A percentile compares a stretch with the other conserved stretches of the same genome.
Conservation (phyloP, 2,329 filamentous ascomycete genomes). For the Drechslerella stenobrocha region DNA sequence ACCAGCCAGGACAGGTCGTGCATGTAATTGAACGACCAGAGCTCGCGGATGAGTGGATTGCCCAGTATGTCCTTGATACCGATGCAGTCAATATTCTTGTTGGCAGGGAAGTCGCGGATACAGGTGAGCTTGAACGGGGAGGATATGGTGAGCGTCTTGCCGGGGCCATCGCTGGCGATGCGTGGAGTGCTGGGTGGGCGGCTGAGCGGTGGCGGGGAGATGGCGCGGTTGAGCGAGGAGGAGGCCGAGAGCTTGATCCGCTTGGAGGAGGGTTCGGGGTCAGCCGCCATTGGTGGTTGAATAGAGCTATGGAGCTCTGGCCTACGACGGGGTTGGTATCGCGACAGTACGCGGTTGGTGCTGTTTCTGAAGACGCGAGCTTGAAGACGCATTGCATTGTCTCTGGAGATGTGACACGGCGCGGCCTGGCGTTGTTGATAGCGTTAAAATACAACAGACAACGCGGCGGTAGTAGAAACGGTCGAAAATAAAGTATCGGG, state of each 20-base stretch:
- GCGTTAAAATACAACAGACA: too few relatives aligned
- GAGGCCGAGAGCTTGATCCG: slow-evolving; percentile 20
- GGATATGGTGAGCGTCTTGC: slow-evolving; percentile 53
- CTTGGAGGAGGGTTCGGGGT: slow-evolving; percentile 20
- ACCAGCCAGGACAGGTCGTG: slow-evolving; percentile 65
- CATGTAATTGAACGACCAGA: slow-evolving; percentile 72
- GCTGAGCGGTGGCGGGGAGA: slow-evolving; percentile 42
- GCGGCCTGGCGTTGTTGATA: too few relatives aligned
- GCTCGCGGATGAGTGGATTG: slow-evolving; percentile 72
- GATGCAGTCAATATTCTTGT: slow-evolving; percentile 68
- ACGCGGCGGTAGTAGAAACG: too few relatives aligned
- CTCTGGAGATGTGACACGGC: too few relatives aligned
- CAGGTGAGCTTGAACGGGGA: slow-evolving; percentile 74
- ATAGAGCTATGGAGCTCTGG: too few relatives aligned
- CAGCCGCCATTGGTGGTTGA: too few relatives aligned
- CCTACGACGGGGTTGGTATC: too few relatives aligned
- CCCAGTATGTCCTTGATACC: slow-evolving; percentile 70
- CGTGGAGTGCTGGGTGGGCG: slow-evolving; percentile 2
- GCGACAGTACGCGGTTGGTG: not conserved
- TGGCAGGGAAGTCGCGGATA: slow-evolving; percentile 66
- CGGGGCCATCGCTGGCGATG: not conserved
- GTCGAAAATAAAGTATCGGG: too few relatives aligned
- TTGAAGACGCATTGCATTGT: too few relatives aligned
- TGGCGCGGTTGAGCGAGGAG: slow-evolving; percentile 31
- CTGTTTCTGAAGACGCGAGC: not conserved